Conservation (phyloP, 2,329 filamentous ascomycete species). For the Cladophialophora immunda region DNA sequence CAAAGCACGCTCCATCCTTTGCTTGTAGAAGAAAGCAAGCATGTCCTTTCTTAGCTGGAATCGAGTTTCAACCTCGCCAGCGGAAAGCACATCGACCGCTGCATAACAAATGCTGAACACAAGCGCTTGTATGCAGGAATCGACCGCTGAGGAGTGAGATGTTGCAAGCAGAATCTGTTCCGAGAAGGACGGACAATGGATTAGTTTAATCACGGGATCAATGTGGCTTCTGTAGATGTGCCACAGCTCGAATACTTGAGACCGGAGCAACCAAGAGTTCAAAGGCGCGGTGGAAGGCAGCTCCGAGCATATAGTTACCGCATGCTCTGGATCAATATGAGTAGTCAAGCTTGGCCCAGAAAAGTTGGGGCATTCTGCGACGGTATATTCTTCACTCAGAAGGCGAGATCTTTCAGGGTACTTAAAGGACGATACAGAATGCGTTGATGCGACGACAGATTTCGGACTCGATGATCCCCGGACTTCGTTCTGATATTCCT, state of each 20-base stretch:
- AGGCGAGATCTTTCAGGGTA: not conserved
- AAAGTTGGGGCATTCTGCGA: not conserved
- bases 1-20: not conserved
- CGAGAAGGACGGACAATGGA: slow-evolving; percentile 1
- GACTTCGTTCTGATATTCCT: not conserved
- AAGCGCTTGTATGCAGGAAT: not conserved
- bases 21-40: not conserved
- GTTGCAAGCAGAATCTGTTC: not conserved
- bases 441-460: not conserved
- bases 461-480: not conserved
- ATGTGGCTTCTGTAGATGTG: not conserved
- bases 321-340: not conserved
- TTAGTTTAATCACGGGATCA: not conserved
- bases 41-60: not conserved
- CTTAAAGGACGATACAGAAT: not conserved
- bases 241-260: not conserved
- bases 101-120: not conserved
- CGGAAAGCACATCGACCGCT: not conserved
- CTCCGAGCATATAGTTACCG: not conserved
- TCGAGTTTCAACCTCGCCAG: not conserved
- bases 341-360: not conserved
- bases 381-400: not conserved
- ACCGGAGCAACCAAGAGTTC: not conserved
- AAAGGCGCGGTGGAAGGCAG: not conserved
- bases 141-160: not conserved